These are phyloP conservation scores for Pugionium dolabratum DNA, from an alignment of 345 rosid species.

Conservation along the genomic window DNA sequence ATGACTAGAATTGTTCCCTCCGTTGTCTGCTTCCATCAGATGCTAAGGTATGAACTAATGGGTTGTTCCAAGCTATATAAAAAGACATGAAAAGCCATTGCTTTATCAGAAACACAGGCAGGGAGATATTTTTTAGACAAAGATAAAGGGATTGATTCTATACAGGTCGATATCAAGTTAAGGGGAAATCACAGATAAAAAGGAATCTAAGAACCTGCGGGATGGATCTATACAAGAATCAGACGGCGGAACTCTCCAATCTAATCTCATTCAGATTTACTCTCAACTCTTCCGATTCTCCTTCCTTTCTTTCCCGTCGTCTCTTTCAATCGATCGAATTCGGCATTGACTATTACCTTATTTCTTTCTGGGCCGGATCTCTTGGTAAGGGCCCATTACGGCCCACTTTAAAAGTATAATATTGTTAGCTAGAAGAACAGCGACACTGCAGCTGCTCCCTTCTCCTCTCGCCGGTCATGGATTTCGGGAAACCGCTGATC, in stretches of 20 bases:
- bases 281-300: background rate
- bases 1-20: constrained; percentile 74
- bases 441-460: constrained; percentile 25
- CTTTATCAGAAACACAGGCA: constrained; percentile 49
- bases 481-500: constrained; percentile 23
- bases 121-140: background rate
- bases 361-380: constrained; percentile 2
- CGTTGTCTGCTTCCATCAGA: constrained; percentile 69
- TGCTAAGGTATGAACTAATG: constrained; percentile 53
- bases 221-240: constrained; percentile 34
- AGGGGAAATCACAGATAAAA: no score
- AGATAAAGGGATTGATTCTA: no score
- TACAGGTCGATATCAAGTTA: no score
- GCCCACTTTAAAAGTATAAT: constrained; percentile 10
- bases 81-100: constrained; percentile 44
- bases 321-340: constrained; percentile 28
- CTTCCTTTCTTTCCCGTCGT: constrained; percentile 18
- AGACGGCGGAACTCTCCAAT: constrained; percentile 17
- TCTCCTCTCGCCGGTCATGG: constrained; percentile 47
- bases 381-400: background rate
- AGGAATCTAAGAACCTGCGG: constrained; percentile 35
- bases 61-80: constrained; percentile 44
- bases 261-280: background rate
- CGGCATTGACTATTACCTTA: constrained; percentile 34
- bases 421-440: constrained; percentile 15